phyloP scores from a whole-genome alignment of 768 basidiomycete genomes.

The Thelephora ganbajun region DNA sequence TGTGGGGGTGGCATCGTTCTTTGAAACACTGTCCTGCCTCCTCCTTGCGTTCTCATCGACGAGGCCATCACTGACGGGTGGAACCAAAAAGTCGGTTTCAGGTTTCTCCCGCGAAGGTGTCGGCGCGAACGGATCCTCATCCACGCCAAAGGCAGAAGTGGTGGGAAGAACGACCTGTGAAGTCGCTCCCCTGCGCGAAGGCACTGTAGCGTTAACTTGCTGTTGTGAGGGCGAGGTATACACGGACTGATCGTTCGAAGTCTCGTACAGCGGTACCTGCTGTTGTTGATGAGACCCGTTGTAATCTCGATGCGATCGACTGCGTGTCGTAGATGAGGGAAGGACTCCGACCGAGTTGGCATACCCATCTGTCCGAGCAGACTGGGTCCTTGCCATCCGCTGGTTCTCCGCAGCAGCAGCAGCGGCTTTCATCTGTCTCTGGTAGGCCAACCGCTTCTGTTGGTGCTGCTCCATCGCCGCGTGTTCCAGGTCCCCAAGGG shows the following conservation, averaged over 20 bases:
- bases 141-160: constrained; percentile 22
- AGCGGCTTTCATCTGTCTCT: constrained; percentile 59
- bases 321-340: constrained; percentile 14
- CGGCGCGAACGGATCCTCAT: constrained; percentile 67
- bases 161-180: constrained; percentile 33
- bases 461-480: constrained; percentile 77
- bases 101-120: constrained; percentile 17
- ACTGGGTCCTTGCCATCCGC: constrained; percentile 33
- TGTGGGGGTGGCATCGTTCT: constrained; percentile 3
- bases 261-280: constrained; percentile 66
- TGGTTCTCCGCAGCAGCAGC: constrained; percentile 17
- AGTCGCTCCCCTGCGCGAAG: constrained; percentile 25
- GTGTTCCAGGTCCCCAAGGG: constrained; percentile 66
- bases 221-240: constrained; percentile 20
- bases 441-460: constrained; percentile 69
- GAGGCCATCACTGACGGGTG: constrained; percentile 5
- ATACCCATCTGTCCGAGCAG: constrained; percentile 37
- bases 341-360: constrained; percentile 17
- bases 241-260: constrained; percentile 44
- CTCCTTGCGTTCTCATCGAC: constrained; percentile 7
- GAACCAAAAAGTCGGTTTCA: constrained; percentile 17
- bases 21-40: constrained; percentile 3
- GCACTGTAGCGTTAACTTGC: constrained; percentile 5
- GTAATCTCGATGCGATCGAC: constrained; percentile 34
- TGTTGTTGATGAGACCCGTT: constrained; percentile 20